These are phyloP conservation scores for Luzula sylvatica DNA, from an alignment of 176 grass and related monocot species.

Conservation along the genomic window DNA sequence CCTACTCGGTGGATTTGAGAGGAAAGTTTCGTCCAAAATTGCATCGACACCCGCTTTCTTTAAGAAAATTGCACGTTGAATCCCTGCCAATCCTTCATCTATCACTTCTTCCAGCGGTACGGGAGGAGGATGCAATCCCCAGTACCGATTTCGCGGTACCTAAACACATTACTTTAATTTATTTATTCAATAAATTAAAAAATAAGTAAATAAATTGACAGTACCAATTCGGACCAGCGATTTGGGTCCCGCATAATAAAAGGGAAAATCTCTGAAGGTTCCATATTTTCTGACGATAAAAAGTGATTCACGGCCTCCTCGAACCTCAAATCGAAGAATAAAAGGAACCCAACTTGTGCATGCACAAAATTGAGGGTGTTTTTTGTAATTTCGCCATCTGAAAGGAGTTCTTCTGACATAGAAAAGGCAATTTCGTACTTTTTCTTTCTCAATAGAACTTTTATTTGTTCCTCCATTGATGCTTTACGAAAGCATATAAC, in stretches of 20 bases:
- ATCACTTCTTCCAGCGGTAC: constrained; percentile 96
- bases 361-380: constrained; percentile 87
- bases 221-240: constrained; percentile 90
- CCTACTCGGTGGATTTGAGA: constrained; percentile 80
- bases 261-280: constrained; percentile 88
- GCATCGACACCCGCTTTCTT: constrained; percentile 91
- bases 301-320: constrained; percentile 90
- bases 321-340: constrained; percentile 83
- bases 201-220: background rate
- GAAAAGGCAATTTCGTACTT: constrained; percentile 63
- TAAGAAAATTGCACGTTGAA: constrained; percentile 74
- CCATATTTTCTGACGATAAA: constrained; percentile 75
- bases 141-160: constrained; percentile 91
- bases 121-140: constrained; percentile 91
- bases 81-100: constrained; percentile 63
- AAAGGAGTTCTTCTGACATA: constrained; percentile 59
- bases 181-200: background rate
- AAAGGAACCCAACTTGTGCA: constrained; percentile 86
- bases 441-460: constrained; percentile 58
- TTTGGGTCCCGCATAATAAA: constrained; percentile 98
- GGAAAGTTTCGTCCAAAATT: constrained; percentile 72
- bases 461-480: constrained; percentile 79
- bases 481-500: constrained; percentile 71
- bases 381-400: constrained; percentile 75
- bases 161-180: constrained; percentile 25